Evolutionary conservation across 1,284 basidiomycete genomes (phyloP), one percentile per base, ranked within the genome.

Genomic region (Ustilago loliicola): DNA sequence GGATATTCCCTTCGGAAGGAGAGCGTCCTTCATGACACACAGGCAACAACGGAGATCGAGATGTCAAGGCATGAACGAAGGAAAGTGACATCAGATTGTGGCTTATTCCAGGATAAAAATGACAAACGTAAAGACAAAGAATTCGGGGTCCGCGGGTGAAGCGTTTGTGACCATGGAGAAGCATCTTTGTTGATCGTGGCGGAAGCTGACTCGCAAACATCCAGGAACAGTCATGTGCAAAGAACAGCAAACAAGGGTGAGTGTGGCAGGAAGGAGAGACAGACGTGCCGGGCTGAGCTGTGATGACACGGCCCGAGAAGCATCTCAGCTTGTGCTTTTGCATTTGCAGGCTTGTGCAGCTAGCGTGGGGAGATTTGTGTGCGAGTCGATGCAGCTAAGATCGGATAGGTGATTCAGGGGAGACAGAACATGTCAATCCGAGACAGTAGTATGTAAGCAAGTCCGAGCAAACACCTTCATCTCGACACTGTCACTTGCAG

Each of bases 111-210:
- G 51, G 51, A 34, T 53, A 53, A 53, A 53, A 13, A 2, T 32
- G 51, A 34, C 51, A 53, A 53, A 34, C 47, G 23, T 25, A n/a
- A 30, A 34, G 29, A 3, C 3, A 7, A n/a, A 55, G 17, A 1
- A 25, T 50, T 59, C 11, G 29, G 32, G 47, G 9, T 36, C 45
- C n/a, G 57, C n/a, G 47, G 17, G 29, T 27, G 27, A 50, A 59
- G 9, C 25, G 15, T 50, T 34, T 58, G 57, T 59, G 57, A 50
- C 47, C 8, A 36, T 59, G 50, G 57, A 50, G 45, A 58, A 29
- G 56, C 25, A 21, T 19, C 17, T 45, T 17, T 30, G 7, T 38
- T 38, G 2, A 40, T 40, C 9, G 38, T 40, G 38, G 38, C 17
- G 13, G 15, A 40, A 17, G 13, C 2, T 13, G 38, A 19, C 21